A percentile compares a stretch with the other conserved stretches of the same genome.
Conservation (phyloP, 2,329 filamentous ascomycete genomes). For the Rutstroemia sp. region DNA sequence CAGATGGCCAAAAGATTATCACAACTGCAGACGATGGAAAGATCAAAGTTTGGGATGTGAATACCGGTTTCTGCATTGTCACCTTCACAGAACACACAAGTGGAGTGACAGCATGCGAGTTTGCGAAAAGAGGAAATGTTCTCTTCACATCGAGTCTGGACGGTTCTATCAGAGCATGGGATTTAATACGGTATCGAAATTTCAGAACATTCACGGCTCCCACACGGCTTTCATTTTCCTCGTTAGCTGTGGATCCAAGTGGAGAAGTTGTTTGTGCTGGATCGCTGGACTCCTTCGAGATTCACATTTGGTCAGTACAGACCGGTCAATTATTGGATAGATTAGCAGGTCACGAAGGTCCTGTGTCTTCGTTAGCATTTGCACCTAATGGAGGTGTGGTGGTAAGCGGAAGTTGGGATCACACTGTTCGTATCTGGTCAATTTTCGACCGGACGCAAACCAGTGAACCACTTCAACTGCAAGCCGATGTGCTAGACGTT, state of each 20-base stretch:
- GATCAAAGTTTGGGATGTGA: slow-evolving; percentile 96
- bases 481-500: slow-evolving; percentile 82
- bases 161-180: slow-evolving; percentile 91
- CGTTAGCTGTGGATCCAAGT: slow-evolving; percentile 91
- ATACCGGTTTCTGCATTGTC: slow-evolving; percentile 94
- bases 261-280: slow-evolving; percentile 95
- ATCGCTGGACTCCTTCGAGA: slow-evolving; percentile 91
- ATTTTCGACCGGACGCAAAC: slow-evolving; percentile 92
- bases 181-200: slow-evolving; percentile 90
- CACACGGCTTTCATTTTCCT: slow-evolving; percentile 84
- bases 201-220: slow-evolving; percentile 97
- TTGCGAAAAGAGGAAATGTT: slow-evolving; percentile 90
- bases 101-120: slow-evolving; percentile 89
- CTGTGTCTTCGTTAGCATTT: slow-evolving; percentile 82
- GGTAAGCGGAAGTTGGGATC: slow-evolving; percentile 93
- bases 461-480: slow-evolving; percentile 85
- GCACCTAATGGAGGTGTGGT: slow-evolving; percentile 77
- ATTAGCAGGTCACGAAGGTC: slow-evolving; percentile 87
- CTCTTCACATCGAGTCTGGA: slow-evolving; percentile 93
- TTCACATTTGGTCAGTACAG: slow-evolving; percentile 98
- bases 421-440: slow-evolving; percentile 91
- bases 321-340: slow-evolving; percentile 91
- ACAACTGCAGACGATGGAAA: slow-evolving; percentile 96
- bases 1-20: slow-evolving; percentile 86
- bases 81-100: slow-evolving; percentile 97